These are phyloP conservation scores for Neostapfia colusana DNA, from an alignment of 176 grass and related monocot species.

Conservation along the genomic window DNA sequence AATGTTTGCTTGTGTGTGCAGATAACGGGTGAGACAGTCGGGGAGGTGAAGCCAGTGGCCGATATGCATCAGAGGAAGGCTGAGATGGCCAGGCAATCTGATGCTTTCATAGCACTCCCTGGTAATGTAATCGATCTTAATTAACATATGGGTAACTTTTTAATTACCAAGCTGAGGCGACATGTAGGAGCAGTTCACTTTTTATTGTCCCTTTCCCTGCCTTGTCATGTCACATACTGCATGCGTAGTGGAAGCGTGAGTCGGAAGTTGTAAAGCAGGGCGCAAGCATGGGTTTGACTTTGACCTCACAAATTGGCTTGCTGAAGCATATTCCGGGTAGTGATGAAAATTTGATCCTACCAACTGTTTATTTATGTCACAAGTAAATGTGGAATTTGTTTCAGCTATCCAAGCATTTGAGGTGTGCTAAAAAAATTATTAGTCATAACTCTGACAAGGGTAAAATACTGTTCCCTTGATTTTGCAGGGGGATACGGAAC, in stretches of 20 bases:
- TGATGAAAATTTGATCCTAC: background rate
- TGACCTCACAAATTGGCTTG: slow-evolving; percentile 33
- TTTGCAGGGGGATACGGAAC: slow-evolving; percentile 68
- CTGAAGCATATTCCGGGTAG: background rate
- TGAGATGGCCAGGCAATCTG: slow-evolving; percentile 70
- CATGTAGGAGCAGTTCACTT: background rate
- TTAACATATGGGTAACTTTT: background rate
- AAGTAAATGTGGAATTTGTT: background rate
- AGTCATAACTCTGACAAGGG: background rate
- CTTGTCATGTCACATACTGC: slow-evolving; percentile 25
- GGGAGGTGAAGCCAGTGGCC: slow-evolving; percentile 63
- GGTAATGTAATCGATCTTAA: slow-evolving; percentile 35
- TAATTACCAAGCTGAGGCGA: slow-evolving; percentile 14
- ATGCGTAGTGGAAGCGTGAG: slow-evolving; percentile 42
- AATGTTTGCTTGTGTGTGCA: slow-evolving; percentile 37
- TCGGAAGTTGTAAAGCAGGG: slow-evolving; percentile 38
- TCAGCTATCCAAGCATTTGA: background rate
- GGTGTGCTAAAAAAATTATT: background rate
- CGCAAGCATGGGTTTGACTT: slow-evolving; percentile 26
- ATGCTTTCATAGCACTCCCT: slow-evolving; percentile 77
- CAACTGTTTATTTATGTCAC: background rate
- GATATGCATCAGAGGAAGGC: slow-evolving; percentile 79
- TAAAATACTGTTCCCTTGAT: background rate
- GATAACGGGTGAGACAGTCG: slow-evolving; percentile 68
- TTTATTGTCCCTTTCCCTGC: slow-evolving; percentile 23